Evolutionary conservation across 1,139 yeast genomes (phyloP), one percentile per base, ranked within the genome.

Genomic region (Protomyces arabidopsidicola): DNA sequence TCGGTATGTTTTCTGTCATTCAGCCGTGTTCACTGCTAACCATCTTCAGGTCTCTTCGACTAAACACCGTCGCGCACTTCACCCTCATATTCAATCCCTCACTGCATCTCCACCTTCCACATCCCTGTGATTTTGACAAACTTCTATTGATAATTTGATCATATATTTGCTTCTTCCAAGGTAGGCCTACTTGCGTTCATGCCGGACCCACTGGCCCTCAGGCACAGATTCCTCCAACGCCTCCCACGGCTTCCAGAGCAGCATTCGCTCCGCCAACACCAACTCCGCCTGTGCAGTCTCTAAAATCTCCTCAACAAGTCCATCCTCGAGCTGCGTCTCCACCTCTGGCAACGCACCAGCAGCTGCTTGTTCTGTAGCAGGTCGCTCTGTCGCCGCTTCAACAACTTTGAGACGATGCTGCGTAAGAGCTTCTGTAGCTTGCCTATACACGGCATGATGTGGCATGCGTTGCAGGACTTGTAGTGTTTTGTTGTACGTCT

Each of bases 211-310:
- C 18, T 42, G 48, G 9, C 48, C 81, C 20, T 72, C 72, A 51
- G 74, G 72, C 34, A 79, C 76, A 70, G 73, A 69, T 68, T 75
- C 80, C 69, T 74, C 77, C 50, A 78, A 72, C 59, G 74, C 75
- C 67, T 77, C 79, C 81, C 81, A 67, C 84, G 70, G 85, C 75
- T 87, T 85, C 81, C 86, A 82, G 67, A 79, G 83, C 51, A 86
- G 85, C 79, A 90, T 78, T 74, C 85, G 82, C 71, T 83, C 78
- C 63, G 89, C 86, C 74, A 90, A 80, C 60, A 79, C 81, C 70
- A 84, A 82, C 76, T 90, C 96, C 67, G 88, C 95, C 70, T 86
- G 83, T 16, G 96, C 96, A 77, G 89, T 96, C 67, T 88, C 79
- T 65, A 89, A 75, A 65, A 89, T 77, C 78, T 89, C 96, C 77